These are phyloP conservation scores for Haematococcus lacustris DNA, from an alignment of 139 green algal species.

Conservation along the genomic window DNA sequence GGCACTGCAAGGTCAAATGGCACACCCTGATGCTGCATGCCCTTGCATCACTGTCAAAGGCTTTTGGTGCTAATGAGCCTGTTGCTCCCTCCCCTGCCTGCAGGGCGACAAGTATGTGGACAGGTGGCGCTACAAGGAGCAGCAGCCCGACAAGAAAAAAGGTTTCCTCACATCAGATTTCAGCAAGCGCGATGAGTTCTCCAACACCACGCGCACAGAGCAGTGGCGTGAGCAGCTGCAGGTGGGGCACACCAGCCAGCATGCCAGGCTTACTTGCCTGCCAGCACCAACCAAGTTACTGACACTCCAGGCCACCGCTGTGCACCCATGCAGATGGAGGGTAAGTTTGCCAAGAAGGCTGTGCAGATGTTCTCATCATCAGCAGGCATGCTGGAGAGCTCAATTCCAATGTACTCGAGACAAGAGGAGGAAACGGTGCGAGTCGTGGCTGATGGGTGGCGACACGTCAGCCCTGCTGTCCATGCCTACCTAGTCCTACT, in stretches of 20 bases:
- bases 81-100: no score
- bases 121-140: slow-evolving; percentile 52
- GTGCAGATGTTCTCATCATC: slow-evolving; percentile 47
- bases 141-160: slow-evolving; percentile 43
- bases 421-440: background rate
- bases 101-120: slow-evolving; percentile 58
- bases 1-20: no score
- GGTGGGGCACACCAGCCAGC: slow-evolving; percentile 20
- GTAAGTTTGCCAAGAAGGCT: slow-evolving; percentile 58
- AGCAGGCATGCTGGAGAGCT: slow-evolving; percentile 2
- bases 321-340: slow-evolving; percentile 43
- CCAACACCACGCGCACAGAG: slow-evolving; percentile 61
- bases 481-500: background rate
- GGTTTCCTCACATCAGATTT: slow-evolving; percentile 78
- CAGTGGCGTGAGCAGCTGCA: slow-evolving; percentile 76
- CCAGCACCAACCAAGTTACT: no score
- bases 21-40: no score
- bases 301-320: background rate
- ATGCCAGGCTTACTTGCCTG: no score
- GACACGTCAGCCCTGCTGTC: background rate
- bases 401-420: background rate
- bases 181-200: slow-evolving; percentile 77
- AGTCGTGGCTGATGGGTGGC: background rate
- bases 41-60: no score
- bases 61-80: no score